Evolutionary conservation across 176 grass and related monocot species (phyloP).

Genomic region (Lolium perenne): DNA sequence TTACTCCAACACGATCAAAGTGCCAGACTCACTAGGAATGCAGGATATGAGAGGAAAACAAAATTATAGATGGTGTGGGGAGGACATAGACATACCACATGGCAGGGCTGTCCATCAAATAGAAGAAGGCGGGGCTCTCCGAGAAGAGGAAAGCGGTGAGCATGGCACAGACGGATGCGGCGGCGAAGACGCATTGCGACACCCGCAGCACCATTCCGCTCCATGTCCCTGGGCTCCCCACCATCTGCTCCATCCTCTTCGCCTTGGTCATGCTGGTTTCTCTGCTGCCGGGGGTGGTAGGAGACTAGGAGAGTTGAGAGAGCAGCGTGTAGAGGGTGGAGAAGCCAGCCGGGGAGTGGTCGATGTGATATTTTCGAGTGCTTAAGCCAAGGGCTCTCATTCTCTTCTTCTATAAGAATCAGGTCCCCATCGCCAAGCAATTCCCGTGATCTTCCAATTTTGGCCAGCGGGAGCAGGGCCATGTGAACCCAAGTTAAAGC

Average conservation of each 20-base stretch:
- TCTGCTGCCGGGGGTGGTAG: background rate
- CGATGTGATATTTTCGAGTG: background rate
- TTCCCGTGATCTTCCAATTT: background rate
- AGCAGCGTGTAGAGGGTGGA: background rate
- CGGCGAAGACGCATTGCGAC: conserved; percentile 61
- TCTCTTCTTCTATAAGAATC: too few species aligned
- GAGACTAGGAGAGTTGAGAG: background rate
- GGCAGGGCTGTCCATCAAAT: conserved; percentile 54
- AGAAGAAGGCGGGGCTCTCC: conserved; percentile 56
- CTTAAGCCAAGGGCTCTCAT: too few species aligned
- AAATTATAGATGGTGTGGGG: conserved; percentile 6
- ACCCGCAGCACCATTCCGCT: conserved; percentile 63
- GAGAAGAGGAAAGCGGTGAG: conserved; percentile 57
- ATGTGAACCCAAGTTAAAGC: background rate
- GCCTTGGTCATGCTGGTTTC: background rate
- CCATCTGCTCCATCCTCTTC: background rate
- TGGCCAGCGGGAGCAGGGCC: background rate
- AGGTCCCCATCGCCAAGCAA: too few species aligned
- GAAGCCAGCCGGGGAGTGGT: background rate
- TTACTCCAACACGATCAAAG: too few species aligned
- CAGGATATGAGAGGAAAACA: background rate
- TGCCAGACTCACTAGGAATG: background rate
- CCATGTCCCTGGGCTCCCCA: conserved; percentile 79
- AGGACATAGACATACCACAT: conserved; percentile 57
- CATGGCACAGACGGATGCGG: conserved; percentile 57